These are phyloP conservation scores for Leishmania major DNA, from an alignment of 208 protist genomes.

Conservation along the genomic window DNA sequence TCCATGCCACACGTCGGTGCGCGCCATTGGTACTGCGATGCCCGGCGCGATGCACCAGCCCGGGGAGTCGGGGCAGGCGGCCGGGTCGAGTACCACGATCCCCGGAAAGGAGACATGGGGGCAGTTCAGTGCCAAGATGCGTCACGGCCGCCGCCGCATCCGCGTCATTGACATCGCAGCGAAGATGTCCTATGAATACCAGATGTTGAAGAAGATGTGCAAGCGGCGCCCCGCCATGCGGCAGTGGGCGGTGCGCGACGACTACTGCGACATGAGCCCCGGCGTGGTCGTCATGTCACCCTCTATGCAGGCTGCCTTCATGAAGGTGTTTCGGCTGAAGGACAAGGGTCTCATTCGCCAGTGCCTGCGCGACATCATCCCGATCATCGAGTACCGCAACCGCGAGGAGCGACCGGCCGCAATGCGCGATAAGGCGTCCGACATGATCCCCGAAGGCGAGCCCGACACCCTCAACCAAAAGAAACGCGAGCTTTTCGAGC, in stretches of 20 bases:
- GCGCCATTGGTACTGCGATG: conserved; percentile 15
- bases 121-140: conserved; percentile 86
- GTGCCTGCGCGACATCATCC: conserved; percentile 86
- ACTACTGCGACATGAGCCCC: conserved; percentile 87
- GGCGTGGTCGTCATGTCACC: conserved; percentile 90
- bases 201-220: conserved; percentile 90
- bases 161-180: conserved; percentile 88
- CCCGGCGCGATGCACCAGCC: conserved; percentile 76
- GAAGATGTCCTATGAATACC: conserved; percentile 94
- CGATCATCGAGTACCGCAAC: conserved; percentile 90
- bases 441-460: conserved; percentile 85
- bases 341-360: conserved; percentile 84
- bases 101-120: conserved; percentile 86
- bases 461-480: conserved; percentile 90
- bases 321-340: conserved; percentile 88
- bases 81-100: conserved; percentile 56
- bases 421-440: conserved; percentile 47
- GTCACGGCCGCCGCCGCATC: conserved; percentile 74
- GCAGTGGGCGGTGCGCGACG: conserved; percentile 87
- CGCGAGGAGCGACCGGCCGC: conserved; percentile 60
- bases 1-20: conserved; percentile 6
- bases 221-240: conserved; percentile 82
- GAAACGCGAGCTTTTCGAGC: conserved; percentile 88
- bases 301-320: conserved; percentile 91
- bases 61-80: conserved; percentile 59